Base-by-base conservation (phyloP, 1,284 basidiomycete species). In the Takashimella koratensis region DNA sequence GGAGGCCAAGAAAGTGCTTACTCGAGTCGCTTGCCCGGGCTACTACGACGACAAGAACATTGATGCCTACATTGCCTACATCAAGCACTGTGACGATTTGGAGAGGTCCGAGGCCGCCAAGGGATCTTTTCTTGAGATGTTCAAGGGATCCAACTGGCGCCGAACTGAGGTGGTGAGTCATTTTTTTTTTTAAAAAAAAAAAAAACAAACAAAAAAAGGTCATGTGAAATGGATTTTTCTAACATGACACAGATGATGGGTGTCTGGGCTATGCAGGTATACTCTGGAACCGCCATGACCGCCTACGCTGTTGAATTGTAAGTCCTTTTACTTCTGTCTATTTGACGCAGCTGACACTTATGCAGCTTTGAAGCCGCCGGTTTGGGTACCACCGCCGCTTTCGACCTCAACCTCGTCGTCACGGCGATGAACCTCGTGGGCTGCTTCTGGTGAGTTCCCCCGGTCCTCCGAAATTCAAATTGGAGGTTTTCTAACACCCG, bases 91-190 rank as follows among this genome's bases (percentile, higher is more conserved):
- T n/a, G 57, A 60, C 52, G 60, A 62, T 8, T 49, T 62, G 5
- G 63, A 62, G 45, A 39, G 44, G 23, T 21, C 45, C 21, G 63
- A 71, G 49, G 60, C 69, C 6, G 51, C 66, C n/a, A 65, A 54
- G 4, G 76, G 75, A 1, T 68, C 70, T 12, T 78, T 78, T 65
- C 43, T 67, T 16, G 73, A 79, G 54, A 78, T 75, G 63, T 77
- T 79, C 71, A 58, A 57, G 16, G 68, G 74, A 3, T 69, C 68
- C 55, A 74, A 79, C 59, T 53, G 59, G n/a, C 66, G 78, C 19
- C 63, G 78, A 30, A 78, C 78, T n/a, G 77, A 78, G 64, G 75
- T 79, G 30, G 74, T 57, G 49, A 26, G 47, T 21, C 13, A 45
- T 36, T 36, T 36, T 36, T 36, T 36, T 8, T 16, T 36, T n/a